Conservation (phyloP, 164 flowering plant genomes). For the Pachysandra terminalis region DNA sequence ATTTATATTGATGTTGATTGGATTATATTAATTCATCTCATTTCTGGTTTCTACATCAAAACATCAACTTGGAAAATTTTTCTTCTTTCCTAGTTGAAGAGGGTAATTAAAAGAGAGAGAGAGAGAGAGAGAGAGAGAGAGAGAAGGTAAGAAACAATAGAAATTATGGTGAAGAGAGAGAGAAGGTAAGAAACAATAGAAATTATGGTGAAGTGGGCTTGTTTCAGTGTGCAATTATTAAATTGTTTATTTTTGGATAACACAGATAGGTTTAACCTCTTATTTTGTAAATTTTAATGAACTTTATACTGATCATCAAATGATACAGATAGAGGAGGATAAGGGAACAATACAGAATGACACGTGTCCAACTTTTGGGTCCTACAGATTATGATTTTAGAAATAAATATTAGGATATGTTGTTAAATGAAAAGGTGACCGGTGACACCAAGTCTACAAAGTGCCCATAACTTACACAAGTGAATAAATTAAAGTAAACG, state of each 20-base stretch:
- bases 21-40: not conserved
- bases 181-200: too few species aligned
- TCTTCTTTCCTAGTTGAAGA: not conserved
- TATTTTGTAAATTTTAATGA: not conserved
- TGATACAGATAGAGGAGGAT: not conserved
- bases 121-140: not conserved
- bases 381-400: not conserved
- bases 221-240: too few species aligned
- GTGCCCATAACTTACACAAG: conserved; percentile 34
- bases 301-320: not conserved
- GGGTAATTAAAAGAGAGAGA: not conserved
- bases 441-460: too few species aligned
- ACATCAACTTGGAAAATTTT: not conserved
- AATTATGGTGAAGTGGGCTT: too few species aligned
- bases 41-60: not conserved
- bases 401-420: not conserved
- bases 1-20: not conserved
- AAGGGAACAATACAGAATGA: not conserved
- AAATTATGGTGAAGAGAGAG: too few species aligned
- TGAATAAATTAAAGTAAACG: conserved; percentile 22
- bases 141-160: too few species aligned
- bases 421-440: conserved; percentile 2
- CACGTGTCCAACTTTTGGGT: not conserved
- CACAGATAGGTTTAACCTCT: too few species aligned
- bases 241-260: too few species aligned